Base-by-base conservation (phyloP, 106 monocot genomes). In the Acorus calamus region DNA sequence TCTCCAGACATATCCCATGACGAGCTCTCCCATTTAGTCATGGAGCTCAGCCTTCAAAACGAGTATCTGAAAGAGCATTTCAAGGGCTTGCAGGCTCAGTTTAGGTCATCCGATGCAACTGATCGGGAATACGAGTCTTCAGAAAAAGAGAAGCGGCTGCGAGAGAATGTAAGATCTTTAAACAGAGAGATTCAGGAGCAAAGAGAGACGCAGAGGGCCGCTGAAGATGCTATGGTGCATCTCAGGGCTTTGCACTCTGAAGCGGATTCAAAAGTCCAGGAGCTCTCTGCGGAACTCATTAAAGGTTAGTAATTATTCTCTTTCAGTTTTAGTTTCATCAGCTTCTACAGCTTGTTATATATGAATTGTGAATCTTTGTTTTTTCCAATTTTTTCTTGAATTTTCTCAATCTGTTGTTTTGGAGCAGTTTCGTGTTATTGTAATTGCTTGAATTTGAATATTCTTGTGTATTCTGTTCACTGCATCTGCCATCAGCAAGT, bases 201-300 rank as follows among this genome's bases (percentile, higher is more conserved):
- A n/a, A 84, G 53, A 60, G 80, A 89, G 68, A 94, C 89, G 10
- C 94, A 86, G 63, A 86, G 78, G 75, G 89, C 94, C 46, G 79
- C 89, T n/a, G 96, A 91, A 53, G 65, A 68, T 63, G 96, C 90
- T 68, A 53, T 96, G 68, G 80, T 85, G 66, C 87, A 91, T 85
- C 84, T 96, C n/a, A 83, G 85, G 57, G 56, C 68, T n/a, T 46
- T 72, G 48, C 78, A 74, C 49, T 68, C 75, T 9, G 89, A 86
- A 47, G 79, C 86, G 41, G 86, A 94, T 72, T 74, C 70, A 7
- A 86, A 87, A 55, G 79, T 74, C 57, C 77, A 94, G 43, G 82
- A 87, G 54, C 84, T 94, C 52, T 68, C 86, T 46, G 41, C 46
- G 49, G 77, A 94, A 63, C 91, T 96, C 61, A 45, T 63, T 42